A percentile compares a stretch with the other conserved stretches of the same genome.
Evolutionary conservation across 768 basidiomycete species (phyloP).

Genomic region (Rhodotorula diobovata): DNA sequence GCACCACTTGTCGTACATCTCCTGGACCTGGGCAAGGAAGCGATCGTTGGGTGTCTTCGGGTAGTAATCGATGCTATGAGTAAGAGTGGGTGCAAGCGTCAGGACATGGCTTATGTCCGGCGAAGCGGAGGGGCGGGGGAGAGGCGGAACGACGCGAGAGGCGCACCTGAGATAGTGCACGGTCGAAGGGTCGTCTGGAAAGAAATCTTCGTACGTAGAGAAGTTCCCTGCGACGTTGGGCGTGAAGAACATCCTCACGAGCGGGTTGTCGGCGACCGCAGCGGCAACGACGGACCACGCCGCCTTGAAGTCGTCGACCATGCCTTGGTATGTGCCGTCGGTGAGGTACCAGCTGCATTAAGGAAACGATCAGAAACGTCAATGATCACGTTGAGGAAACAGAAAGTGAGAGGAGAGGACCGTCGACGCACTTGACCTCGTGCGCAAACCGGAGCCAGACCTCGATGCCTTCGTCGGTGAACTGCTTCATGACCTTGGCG

Average conservation of each 20-base stretch:
- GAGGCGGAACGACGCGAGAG: too few relatives aligned
- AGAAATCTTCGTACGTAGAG: constrained; percentile 35
- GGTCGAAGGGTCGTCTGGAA: constrained; percentile 29
- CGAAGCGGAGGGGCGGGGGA: too few relatives aligned
- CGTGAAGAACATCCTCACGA: constrained; percentile 41
- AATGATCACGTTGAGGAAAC: neutral
- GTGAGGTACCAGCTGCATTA: neutral
- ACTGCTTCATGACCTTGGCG: constrained; percentile 43
- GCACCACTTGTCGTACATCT: constrained; percentile 24
- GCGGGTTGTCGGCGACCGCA: constrained; percentile 28
- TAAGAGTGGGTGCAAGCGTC: too few relatives aligned
- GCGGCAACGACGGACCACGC: constrained; percentile 39
- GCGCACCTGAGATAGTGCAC: neutral
- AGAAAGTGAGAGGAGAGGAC: too few relatives aligned
- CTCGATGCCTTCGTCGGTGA: constrained; percentile 43
- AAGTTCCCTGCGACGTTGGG: constrained; percentile 36
- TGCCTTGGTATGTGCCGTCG: constrained; percentile 42
- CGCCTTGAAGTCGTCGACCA: constrained; percentile 36
- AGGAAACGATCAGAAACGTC: too few relatives aligned
- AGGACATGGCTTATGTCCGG: too few relatives aligned
- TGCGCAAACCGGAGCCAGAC: constrained; percentile 41
- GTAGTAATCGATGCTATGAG: constrained; percentile 33
- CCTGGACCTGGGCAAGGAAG: constrained; percentile 34
- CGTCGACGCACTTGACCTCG: constrained; percentile 1
- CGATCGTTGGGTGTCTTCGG: constrained; percentile 5